Evolutionary conservation across 176 grass and related monocot species (phyloP), one percentile per base, ranked within the genome.

Genomic region (Ampelocalamus luodianensis): DNA sequence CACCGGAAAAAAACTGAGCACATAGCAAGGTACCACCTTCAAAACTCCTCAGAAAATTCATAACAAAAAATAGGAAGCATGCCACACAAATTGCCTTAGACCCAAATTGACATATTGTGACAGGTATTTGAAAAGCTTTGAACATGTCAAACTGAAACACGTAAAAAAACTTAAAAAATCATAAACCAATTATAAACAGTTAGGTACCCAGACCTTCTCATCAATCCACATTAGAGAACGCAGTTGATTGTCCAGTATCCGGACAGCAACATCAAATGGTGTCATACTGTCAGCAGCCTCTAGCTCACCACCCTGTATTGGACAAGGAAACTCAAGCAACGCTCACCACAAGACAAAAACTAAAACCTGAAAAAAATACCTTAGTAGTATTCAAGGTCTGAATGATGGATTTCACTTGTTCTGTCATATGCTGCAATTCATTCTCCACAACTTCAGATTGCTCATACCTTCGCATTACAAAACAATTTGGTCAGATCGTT

Each of bases 331-430:
- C 43, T 92, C 40, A 90, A 73, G 45, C 22, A 71, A 59, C 63
- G 68, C 13, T 65, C 42, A 46, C 66, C 22, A 59, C 56, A 79
- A 66, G 77, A 29, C 74, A 66, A 63, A 48, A 58, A 80, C 26
- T 79, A 38, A 44, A 87, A 82, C 38, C 11, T 63, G 32, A 51
- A 71, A 79, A 23, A 22, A 15, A 65, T 89, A 94, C 97, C 90
- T 96, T 93, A 82, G 88, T 94, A 79, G 91, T 61, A 88, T 99
- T 99, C 74, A 99, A 78, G 46, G 92, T 94, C 76, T 99, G 91
- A 83, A 99, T 96, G 68, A 99, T 96, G 79, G 88, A 96, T 86
- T 99, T 96, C 44, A 99, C 92, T 92, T 96, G 97, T 72, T 96
- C 93, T 68, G 97, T 93, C 93, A 96, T 94, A 86, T 84, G 94